phyloP scores from a whole-genome alignment of 2,329 filamentous ascomycete genomes.

The Aureobasidium sp. region DNA sequence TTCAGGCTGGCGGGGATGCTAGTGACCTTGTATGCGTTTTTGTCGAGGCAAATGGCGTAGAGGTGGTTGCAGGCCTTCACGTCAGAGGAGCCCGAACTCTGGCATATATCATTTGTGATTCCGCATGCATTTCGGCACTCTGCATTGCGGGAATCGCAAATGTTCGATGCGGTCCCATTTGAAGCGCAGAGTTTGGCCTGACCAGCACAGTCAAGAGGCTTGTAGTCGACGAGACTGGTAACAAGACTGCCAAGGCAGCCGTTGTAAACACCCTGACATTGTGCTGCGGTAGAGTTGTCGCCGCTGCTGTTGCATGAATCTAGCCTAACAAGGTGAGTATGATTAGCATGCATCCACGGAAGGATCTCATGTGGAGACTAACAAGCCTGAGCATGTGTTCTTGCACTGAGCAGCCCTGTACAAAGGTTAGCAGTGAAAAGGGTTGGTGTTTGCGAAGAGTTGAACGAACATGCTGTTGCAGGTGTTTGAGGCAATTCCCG shows the following conservation, averaged over 20 bases:
- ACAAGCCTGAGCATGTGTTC: neutral
- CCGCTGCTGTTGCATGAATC: neutral
- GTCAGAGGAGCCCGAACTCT: neutral
- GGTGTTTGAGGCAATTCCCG: too few species aligned
- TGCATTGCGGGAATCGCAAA: neutral
- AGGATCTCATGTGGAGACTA: too few species aligned
- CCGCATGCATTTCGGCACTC: neutral
- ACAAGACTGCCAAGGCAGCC: neutral
- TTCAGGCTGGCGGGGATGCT: constrained; percentile 7
- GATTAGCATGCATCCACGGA: too few species aligned
- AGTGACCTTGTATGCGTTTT: neutral
- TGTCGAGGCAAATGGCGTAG: neutral
- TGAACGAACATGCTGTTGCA: too few species aligned
- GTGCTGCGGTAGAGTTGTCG: neutral
- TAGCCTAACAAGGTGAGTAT: neutral
- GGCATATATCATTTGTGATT: neutral
- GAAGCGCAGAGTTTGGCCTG: neutral
- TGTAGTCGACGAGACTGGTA: neutral
- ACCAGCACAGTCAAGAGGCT: neutral
- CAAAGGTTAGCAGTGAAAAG: neutral
- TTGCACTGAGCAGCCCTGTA: neutral
- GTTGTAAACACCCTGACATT: constrained; percentile 5
- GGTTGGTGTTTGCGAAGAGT: too few species aligned
- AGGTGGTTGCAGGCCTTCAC: neutral
- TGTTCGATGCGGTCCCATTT: too few species aligned